Percentiles rank a stretch among this genome's conserved stretches.
Conservation (phyloP, 345 rosid species). For the Pseudoturritis turrita region DNA sequence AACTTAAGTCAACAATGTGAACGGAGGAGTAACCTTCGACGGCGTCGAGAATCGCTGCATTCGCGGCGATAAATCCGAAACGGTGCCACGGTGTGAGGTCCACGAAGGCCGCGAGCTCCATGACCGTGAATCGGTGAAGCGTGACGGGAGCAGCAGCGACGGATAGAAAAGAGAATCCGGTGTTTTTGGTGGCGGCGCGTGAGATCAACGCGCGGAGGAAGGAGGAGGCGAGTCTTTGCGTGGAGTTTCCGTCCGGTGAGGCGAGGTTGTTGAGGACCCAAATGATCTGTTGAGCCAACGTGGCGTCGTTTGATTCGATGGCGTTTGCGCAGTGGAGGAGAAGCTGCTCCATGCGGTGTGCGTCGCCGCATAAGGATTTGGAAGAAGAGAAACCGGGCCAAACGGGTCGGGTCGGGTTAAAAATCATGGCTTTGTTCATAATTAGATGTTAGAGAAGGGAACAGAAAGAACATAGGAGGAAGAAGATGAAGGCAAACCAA, state of each 20-base stretch:
- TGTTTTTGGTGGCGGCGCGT: constrained; percentile 63
- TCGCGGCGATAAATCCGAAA: constrained; percentile 88
- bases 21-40: constrained; percentile 62
- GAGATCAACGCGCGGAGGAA: constrained; percentile 74
- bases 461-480: constrained; percentile 3
- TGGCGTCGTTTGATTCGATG: constrained; percentile 72
- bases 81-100: constrained; percentile 98
- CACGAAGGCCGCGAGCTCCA: constrained; percentile 78
- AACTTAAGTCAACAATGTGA: constrained; percentile 82
- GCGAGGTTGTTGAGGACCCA: constrained; percentile 92
- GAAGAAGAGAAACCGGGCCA: constrained; percentile 57
- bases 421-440: constrained; percentile 47
- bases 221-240: constrained; percentile 66
- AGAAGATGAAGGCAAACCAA: background rate
- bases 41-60: constrained; percentile 72
- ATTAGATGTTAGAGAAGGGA: background rate
- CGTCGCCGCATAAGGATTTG: constrained; percentile 56
- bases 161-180: constrained; percentile 38
- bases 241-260: constrained; percentile 79
- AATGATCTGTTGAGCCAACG: constrained; percentile 82
- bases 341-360: constrained; percentile 85
- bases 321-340: constrained; percentile 88
- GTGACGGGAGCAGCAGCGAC: constrained; percentile 18
- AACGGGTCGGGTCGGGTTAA: constrained; percentile 43
- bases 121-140: constrained; percentile 64